Evolutionary conservation across 176 grass and related monocot species (phyloP), one percentile per base, ranked within the genome.

Genomic region (Guadua angustifolia): DNA sequence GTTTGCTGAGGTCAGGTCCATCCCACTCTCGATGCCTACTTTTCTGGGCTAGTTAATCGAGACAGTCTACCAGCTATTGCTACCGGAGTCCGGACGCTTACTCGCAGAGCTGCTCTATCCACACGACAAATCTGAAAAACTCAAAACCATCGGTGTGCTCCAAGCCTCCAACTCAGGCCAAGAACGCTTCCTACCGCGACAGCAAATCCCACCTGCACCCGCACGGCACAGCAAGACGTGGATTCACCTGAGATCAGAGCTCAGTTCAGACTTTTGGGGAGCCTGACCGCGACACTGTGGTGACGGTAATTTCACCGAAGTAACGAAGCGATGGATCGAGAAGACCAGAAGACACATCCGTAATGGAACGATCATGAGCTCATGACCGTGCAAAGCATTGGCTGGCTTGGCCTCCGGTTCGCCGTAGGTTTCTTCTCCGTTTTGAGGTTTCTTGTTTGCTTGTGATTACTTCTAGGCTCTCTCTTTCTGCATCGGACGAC

Each of bases 321-420:
- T 39, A 19, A 15, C 45, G 26, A 40, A 79, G 9, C 25, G 67
- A 15, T 21, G 22, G 39, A 5, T 35, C 11, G 16, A 8, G 24
- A 72, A 14, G 69, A 71, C 22, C 22, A 9, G n/a, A 12, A 12
- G 47, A 73, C 56, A 66, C 26, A 36, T 43, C 36, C 15, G 9
- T 57, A 26, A 65, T 66, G 80, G 66, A 5, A 19, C 36, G 55
- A 79, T 73, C n/a, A 79, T 56, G 66, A 33, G 45, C 44, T 79
- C 18, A 73, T 55, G 65, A 17, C 55, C 65, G 55, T 42, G 65
- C 73, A 24, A 53, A 39, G 58, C 14, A 35, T 4, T 32, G n/a
- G 18, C 2, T 6, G 0, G 19, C 6, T 44, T 74, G 81, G 67
- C 58, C 18, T 10, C 35, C 16, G 12, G 14, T 25, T 67, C n/a